These are phyloP conservation scores for Coemansia aciculifera DNA, from an alignment of 192 early-diverging fungal species.

Conservation along the genomic window DNA sequence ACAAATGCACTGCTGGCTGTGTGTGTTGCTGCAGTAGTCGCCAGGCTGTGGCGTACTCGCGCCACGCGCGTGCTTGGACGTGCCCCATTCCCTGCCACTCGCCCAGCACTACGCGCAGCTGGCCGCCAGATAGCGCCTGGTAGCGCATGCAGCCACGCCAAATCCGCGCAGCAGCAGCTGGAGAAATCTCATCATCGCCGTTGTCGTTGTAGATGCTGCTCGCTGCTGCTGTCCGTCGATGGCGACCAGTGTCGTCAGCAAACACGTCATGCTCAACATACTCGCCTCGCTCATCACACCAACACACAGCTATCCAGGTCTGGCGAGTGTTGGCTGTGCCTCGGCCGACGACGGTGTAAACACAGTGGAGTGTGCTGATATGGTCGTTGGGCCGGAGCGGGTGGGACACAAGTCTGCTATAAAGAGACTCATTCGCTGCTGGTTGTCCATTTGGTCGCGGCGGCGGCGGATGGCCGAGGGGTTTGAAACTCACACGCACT, in stretches of 20 bases:
- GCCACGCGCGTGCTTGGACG: slow-evolving; percentile 31
- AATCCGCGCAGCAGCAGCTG: slow-evolving; percentile 24
- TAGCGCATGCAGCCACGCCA: slow-evolving; percentile 46
- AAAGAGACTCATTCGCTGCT: neutral
- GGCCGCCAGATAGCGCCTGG: slow-evolving; percentile 32
- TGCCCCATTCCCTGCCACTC: slow-evolving; percentile 44
- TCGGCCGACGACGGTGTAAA: slow-evolving; percentile 23
- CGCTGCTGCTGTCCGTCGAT: neutral
- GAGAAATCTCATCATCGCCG: neutral
- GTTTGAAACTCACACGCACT: slow-evolving; percentile 25
- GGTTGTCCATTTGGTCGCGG: neutral
- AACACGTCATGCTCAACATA: slow-evolving; percentile 47
- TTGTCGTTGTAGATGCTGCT: neutral
- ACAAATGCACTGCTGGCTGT: slow-evolving; percentile 7
- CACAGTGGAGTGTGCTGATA: slow-evolving; percentile 38
- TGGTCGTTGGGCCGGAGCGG: slow-evolving; percentile 38
- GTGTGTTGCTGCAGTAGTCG: neutral
- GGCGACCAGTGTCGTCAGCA: neutral
- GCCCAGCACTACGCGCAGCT: slow-evolving; percentile 37
- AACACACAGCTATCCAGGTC: slow-evolving; percentile 43
- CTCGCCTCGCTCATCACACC: slow-evolving; percentile 57
- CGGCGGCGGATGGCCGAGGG: neutral
- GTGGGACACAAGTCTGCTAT: slow-evolving; percentile 22
- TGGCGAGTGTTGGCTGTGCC: neutral
- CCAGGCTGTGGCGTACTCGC: slow-evolving; percentile 16